Conservation (phyloP, 106 monocot species). For the Iris macrosiphon region DNA sequence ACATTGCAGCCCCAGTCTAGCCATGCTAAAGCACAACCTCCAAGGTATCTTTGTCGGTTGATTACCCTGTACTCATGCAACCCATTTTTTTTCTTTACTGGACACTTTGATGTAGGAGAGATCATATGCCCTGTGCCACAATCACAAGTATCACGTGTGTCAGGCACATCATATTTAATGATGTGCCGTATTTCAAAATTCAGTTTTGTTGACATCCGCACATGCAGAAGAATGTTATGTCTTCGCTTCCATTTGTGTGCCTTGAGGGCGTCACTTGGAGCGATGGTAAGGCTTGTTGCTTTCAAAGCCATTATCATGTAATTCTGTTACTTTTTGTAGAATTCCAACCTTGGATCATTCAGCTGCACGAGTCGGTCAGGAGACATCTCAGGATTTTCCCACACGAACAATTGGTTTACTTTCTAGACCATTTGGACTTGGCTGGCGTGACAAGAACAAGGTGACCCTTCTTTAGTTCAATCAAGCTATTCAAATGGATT, state of each 20-base stretch:
- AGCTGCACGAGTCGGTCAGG: conserved; percentile 16
- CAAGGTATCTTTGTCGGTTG: conserved; percentile 29
- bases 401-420: conserved; percentile 67
- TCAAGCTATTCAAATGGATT: neutral
- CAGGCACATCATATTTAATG: too few relatives aligned
- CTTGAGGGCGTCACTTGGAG: too few relatives aligned
- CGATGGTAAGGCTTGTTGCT: too few relatives aligned
- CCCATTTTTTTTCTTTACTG: neutral
- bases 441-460: conserved; percentile 90
- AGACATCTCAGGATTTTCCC: conserved; percentile 40
- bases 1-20: conserved; percentile 70
- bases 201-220: too few relatives aligned
- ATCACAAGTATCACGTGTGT: too few relatives aligned
- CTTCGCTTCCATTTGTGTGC: neutral
- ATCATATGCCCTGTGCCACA: too few relatives aligned
- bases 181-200: too few relatives aligned
- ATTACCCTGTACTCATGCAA: too few relatives aligned
- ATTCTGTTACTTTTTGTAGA: conserved; percentile 18
- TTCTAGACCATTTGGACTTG: conserved; percentile 78
- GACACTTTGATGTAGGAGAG: too few relatives aligned
- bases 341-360: conserved; percentile 21
- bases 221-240: neutral
- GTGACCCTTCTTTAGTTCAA: conserved; percentile 14
- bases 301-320: too few relatives aligned
- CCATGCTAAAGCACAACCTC: conserved; percentile 52